A percentile compares a stretch with the other conserved stretches of the same genome.
These are phyloP conservation scores for Hordeum marinum DNA, from an alignment of 176 grass and related monocot species.

Conservation along the genomic window DNA sequence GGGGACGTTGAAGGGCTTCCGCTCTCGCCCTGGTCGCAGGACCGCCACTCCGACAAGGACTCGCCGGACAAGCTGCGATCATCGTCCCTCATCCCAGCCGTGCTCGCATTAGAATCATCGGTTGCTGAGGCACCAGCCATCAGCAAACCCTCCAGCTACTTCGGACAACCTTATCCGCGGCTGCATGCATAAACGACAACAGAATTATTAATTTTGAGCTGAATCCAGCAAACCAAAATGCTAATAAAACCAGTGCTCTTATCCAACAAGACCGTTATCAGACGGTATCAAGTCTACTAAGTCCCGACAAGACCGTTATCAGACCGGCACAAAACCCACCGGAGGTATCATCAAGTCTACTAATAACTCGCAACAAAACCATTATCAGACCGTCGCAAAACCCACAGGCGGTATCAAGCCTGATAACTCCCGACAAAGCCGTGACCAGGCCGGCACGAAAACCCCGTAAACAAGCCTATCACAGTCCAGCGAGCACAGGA, in stretches of 20 bases:
- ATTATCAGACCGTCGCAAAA: neutral
- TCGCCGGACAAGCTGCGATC: conserved; percentile 58
- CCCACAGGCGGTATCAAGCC: neutral
- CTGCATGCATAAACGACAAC: conserved; percentile 35
- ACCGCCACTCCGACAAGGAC: conserved; percentile 79
- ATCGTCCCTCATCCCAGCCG: conserved; percentile 52
- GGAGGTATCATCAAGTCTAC: neutral
- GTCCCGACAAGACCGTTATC: neutral
- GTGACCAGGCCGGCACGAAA: neutral
- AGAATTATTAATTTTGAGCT: neutral
- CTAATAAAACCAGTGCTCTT: neutral
- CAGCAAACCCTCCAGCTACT: conserved; percentile 14
- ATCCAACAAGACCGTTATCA: neutral
- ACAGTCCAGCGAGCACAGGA: neutral
- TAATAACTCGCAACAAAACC: neutral
- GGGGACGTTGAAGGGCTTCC: conserved; percentile 79
- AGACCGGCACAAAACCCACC: neutral
- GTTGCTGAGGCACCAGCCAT: conserved; percentile 39
- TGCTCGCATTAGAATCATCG: conserved; percentile 46
- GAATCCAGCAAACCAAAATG: neutral
- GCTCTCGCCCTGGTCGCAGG: conserved; percentile 65
- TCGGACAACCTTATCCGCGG: conserved; percentile 22
- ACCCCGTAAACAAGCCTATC: neutral
- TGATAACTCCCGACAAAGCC: neutral
- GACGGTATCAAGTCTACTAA: neutral